phyloP scores from a whole-genome alignment of 2,329 filamentous ascomycete genomes.

The Botrytis pseudocinerea region DNA sequence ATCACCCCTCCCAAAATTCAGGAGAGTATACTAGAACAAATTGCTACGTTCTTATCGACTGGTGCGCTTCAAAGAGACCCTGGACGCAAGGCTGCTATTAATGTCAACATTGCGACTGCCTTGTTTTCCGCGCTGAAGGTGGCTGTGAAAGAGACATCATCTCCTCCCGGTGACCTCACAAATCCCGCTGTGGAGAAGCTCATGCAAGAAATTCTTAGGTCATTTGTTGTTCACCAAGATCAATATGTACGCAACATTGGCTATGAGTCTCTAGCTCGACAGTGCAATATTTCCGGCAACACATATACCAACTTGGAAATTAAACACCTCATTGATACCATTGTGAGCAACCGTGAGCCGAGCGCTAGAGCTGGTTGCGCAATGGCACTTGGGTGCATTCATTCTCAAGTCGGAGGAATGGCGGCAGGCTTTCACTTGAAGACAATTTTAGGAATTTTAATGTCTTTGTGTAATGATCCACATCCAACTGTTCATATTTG shows the following conservation, averaged over 20 bases:
- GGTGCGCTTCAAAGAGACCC: constrained; percentile 79
- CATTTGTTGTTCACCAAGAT: constrained; percentile 80
- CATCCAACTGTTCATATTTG: constrained; percentile 96
- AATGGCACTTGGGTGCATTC: constrained; percentile 88
- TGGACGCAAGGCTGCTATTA: constrained; percentile 85
- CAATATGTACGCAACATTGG: constrained; percentile 83
- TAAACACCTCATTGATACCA: constrained; percentile 88
- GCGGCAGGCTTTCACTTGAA: constrained; percentile 94
- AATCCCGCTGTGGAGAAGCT: constrained; percentile 78
- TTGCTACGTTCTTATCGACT: constrained; percentile 84
- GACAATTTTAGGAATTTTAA: constrained; percentile 95
- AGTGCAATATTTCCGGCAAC: constrained; percentile 78
- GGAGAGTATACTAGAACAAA: constrained; percentile 92
- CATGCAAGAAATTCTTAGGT: constrained; percentile 70
- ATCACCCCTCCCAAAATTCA: constrained; percentile 89
- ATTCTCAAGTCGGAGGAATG: constrained; percentile 96
- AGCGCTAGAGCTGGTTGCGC: constrained; percentile 92
- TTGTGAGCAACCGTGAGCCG: constrained; percentile 90
- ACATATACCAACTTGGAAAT: constrained; percentile 86
- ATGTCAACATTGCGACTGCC: constrained; percentile 83
- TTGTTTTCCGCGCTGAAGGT: constrained; percentile 80
- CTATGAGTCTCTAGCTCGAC: constrained; percentile 78
- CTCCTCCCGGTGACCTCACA: constrained; percentile 70
- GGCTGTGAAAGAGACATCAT: constrained; percentile 75
- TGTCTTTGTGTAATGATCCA: constrained; percentile 94